These are phyloP conservation scores for Tripidium arundinaceum DNA, from an alignment of 202 grass and related monocot genomes.

Conservation along the genomic window DNA sequence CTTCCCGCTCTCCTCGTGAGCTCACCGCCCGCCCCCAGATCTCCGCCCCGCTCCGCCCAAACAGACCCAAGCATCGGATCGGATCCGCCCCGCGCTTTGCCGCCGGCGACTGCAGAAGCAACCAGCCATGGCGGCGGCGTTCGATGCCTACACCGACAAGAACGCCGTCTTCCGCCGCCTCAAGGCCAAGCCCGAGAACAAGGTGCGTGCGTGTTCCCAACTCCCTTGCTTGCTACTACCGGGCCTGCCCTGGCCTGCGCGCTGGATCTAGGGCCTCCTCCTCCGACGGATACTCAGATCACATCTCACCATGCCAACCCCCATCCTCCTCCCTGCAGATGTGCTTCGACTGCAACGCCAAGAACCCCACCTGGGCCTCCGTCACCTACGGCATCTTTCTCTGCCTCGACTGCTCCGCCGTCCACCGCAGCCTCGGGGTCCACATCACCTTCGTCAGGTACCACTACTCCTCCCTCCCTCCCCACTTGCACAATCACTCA, in stretches of 20 bases:
- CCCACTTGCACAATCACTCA: background rate
- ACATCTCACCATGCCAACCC: background rate
- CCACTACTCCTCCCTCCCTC: background rate
- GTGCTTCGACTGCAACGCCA: conserved; percentile 86
- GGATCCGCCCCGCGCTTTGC: background rate
- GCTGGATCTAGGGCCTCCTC: background rate
- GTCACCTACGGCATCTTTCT: conserved; percentile 92
- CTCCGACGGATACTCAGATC: background rate
- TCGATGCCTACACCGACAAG: conserved; percentile 64
- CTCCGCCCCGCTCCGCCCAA: too few relatives aligned
- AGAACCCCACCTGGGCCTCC: conserved; percentile 87
- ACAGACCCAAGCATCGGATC: too few relatives aligned
- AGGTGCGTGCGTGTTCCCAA: conserved; percentile 12
- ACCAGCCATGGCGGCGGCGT: conserved; percentile 59
- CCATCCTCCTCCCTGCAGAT: conserved; percentile 36
- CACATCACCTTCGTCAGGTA: conserved; percentile 88
- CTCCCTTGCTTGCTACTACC: too few relatives aligned
- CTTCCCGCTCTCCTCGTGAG: background rate
- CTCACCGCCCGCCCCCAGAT: background rate
- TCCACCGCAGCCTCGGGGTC: conserved; percentile 80
- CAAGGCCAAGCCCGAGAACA: conserved; percentile 82
- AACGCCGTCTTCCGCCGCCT: conserved; percentile 82
- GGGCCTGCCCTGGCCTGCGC: too few relatives aligned
- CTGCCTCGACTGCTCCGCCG: conserved; percentile 89
- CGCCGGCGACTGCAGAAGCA: background rate